Conservation (phyloP, 2,329 filamentous ascomycete genomes). For the Biscogniauxia marginata region DNA sequence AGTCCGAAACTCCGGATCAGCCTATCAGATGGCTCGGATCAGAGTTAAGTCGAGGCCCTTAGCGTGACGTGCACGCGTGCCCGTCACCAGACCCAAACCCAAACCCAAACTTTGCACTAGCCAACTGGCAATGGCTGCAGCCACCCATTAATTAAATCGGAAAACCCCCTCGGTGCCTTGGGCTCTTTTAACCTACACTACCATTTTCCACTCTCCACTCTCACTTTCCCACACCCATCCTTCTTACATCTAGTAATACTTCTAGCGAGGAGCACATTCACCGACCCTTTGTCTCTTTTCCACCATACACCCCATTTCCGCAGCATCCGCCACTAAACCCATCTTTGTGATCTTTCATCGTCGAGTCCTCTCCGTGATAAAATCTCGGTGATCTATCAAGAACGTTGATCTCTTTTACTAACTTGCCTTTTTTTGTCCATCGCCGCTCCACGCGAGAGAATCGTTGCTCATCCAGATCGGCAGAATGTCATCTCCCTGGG, state of each 20-base stretch:
- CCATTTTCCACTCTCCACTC: background rate
- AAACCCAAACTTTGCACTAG: background rate
- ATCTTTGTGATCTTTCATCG: background rate
- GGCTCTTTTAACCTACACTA: background rate
- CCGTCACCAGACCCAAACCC: background rate
- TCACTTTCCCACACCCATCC: constrained; percentile 3
- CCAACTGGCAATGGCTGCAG: background rate
- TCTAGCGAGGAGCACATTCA: background rate
- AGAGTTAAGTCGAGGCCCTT: background rate
- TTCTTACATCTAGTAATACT: background rate
- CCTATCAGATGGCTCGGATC: background rate
- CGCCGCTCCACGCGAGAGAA: background rate
- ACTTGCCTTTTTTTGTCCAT: background rate
- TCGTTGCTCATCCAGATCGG: background rate
- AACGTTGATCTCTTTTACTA: background rate
- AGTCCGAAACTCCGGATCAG: background rate
- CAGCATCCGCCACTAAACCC: background rate
- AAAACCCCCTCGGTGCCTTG: background rate
- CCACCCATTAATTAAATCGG: background rate
- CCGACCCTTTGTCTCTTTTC: background rate
- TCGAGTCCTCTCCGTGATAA: background rate
- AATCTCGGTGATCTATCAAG: background rate
- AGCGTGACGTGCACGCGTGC: background rate
- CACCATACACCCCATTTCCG: background rate
- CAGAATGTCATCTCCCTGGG: constrained; percentile 28